phyloP scores from a whole-genome alignment of 371 early-diverging fungal genomes.

The Mortierella sp. region DNA sequence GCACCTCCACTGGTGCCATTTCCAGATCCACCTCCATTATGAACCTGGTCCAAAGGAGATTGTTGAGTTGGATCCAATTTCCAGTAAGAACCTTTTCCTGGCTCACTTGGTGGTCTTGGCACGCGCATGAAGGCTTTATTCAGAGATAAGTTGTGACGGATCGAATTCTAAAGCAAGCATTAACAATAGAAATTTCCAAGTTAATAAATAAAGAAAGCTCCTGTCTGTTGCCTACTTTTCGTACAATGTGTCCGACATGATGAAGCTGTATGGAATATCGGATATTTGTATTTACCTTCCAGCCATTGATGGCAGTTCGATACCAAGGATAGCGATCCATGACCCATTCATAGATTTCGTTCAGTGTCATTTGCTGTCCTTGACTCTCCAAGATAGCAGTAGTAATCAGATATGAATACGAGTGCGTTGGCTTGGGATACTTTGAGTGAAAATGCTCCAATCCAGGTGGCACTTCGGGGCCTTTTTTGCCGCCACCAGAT shows the following conservation, averaged over 20 bases:
- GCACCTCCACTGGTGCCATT: slow-evolving; percentile 11
- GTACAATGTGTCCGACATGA: too few species aligned
- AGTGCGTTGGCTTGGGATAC: slow-evolving; percentile 83
- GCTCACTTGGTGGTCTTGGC: slow-evolving; percentile 89
- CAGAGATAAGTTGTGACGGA: slow-evolving; percentile 98
- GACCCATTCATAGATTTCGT: slow-evolving; percentile 95
- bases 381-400: slow-evolving; percentile 88
- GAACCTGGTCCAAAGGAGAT: slow-evolving; percentile 19
- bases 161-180: slow-evolving; percentile 84
- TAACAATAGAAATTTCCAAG: background rate
- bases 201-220: background rate
- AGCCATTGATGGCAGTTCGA: slow-evolving; percentile 79
- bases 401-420: slow-evolving; percentile 94
- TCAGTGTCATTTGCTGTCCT: slow-evolving; percentile 84
- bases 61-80: slow-evolving; percentile 71
- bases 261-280: too few species aligned
- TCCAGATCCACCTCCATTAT: background rate
- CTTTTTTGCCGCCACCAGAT: slow-evolving; percentile 15
- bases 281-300: slow-evolving; percentile 76
- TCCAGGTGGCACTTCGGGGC: slow-evolving; percentile 32
- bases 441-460: slow-evolving; percentile 42
- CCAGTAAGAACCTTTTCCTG: slow-evolving; percentile 99
- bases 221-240: background rate
- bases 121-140: slow-evolving; percentile 95
- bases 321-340: slow-evolving; percentile 85